Conservation (phyloP, 495 filamentous ascomycete species). For the Cetradonia linearis region DNA sequence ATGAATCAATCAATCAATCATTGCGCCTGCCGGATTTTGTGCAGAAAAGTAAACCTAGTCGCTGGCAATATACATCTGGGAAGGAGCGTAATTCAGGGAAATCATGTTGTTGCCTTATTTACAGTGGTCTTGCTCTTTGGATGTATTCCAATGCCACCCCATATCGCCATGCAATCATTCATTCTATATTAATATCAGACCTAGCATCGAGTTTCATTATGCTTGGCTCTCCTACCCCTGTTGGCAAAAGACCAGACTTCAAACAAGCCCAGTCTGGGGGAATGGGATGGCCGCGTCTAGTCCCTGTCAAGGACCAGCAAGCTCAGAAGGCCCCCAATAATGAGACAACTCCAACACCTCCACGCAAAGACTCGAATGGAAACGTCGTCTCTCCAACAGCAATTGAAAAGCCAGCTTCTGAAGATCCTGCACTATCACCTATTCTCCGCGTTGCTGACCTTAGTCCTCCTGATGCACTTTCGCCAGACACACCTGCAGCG, state of each 20-base stretch:
- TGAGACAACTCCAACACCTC: slow-evolving; percentile 4
- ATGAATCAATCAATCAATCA: no score
- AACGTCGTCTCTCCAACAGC: neutral
- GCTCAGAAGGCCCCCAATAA: neutral
- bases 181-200: slow-evolving; percentile 8
- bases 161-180: slow-evolving; percentile 12
- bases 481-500: neutral
- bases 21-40: no score
- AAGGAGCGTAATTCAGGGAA: neutral
- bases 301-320: slow-evolving; percentile 13
- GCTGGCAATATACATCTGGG: neutral
- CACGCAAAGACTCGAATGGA: neutral
- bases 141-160: neutral
- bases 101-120: neutral
- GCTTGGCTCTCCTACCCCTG: slow-evolving; percentile 7
- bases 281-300: slow-evolving; percentile 22
- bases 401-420: slow-evolving; percentile 3
- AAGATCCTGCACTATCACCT: slow-evolving; percentile 1
- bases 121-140: neutral
- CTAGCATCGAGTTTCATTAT: slow-evolving; percentile 8
- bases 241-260: slow-evolving; percentile 15
- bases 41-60: neutral
- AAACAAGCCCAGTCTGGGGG: slow-evolving; percentile 16
- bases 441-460: neutral
- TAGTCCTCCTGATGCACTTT: neutral